Evolutionary conservation across 345 rosid species (phyloP).

Genomic region (Populus euphratica): DNA sequence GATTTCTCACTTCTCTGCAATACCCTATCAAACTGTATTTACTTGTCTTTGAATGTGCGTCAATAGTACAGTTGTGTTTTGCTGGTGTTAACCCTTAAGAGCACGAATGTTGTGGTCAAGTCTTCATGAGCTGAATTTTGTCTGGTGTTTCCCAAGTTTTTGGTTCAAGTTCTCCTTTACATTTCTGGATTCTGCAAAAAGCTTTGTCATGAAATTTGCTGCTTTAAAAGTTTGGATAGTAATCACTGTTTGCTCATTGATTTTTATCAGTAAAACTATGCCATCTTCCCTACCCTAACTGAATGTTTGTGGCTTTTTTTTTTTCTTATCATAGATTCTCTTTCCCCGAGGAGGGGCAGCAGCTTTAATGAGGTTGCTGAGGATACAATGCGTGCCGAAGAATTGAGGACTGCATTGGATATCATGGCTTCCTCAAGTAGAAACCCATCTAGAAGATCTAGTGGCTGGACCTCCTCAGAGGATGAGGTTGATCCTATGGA

Average conservation of each 20-base stretch:
- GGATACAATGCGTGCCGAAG: constrained; percentile 67
- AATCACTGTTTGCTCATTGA: background rate
- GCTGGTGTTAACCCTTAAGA: constrained; percentile 4
- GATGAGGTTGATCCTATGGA: constrained; percentile 87
- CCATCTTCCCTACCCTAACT: background rate
- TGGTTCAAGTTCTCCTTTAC: background rate
- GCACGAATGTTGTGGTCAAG: background rate
- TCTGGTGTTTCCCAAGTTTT: background rate
- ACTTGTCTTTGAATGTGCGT: background rate
- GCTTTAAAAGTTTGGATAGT: constrained; percentile 1
- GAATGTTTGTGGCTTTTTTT: constrained; percentile 3
- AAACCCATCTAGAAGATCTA: constrained; percentile 28
- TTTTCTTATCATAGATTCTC: constrained; percentile 40
- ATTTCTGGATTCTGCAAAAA: background rate
- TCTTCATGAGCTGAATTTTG: background rate
- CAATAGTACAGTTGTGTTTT: background rate
- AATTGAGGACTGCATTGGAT: constrained; percentile 55
- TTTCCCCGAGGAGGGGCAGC: constrained; percentile 52
- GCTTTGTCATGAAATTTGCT: background rate
- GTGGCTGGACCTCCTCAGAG: constrained; percentile 88
- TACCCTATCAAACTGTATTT: background rate
- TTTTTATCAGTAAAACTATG: background rate
- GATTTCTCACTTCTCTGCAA: constrained; percentile 5
- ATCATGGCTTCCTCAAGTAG: constrained; percentile 72
- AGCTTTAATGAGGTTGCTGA: constrained; percentile 51